Evolutionary conservation across 2,329 filamentous ascomycete species (phyloP), one percentile per base, ranked within the genome.

Genomic region (Hortaea sp.): DNA sequence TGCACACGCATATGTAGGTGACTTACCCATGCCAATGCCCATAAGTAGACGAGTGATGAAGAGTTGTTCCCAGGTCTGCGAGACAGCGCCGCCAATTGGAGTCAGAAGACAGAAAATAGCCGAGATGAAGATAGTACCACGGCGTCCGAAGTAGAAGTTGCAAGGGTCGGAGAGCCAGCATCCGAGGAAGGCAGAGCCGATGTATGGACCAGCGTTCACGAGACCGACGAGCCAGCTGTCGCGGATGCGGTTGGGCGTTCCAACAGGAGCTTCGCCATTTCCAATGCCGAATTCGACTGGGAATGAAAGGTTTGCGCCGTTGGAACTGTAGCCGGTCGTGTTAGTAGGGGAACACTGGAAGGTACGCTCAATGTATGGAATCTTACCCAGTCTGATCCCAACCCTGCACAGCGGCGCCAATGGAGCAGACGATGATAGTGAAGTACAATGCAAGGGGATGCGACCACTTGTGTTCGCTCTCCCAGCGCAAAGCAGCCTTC

Each of bases 51-150:
- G 61, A 45, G 60, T 64, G 29, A 51, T 59, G 4, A 64, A 29
- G 20, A 72, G 61, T 49, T 69, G 54, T 9, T 59, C 51, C 69
- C 69, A 85, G 29, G 64, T 76, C 52, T 81, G 77, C 6, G 72
- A 70, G 10, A 78, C 55, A 0, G 73, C 84, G 44, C 76, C 79
- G 11, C 45, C 45, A 29, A 47, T 13, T 7, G 81, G 83, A 50
- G 88, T 77, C 59, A 84, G 73, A 29, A 86, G 68, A 58, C 77
- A 82, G 59, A 84, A 81, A 54, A 69, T 46, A 2, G 63, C 65
- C 6, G 62, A 58, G 46, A 69, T 34, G 46, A 69, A 67, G 28
- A 70, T 66, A 0, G 63, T 63, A 1, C 62, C 63, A 2, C 66
- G 60, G 13, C 67, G 59, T 10, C 61, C 61, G n/a, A 61, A 42